These are phyloP conservation scores for Penicillium sp. DNA, from an alignment of 2,329 filamentous ascomycete genomes.

Conservation along the genomic window DNA sequence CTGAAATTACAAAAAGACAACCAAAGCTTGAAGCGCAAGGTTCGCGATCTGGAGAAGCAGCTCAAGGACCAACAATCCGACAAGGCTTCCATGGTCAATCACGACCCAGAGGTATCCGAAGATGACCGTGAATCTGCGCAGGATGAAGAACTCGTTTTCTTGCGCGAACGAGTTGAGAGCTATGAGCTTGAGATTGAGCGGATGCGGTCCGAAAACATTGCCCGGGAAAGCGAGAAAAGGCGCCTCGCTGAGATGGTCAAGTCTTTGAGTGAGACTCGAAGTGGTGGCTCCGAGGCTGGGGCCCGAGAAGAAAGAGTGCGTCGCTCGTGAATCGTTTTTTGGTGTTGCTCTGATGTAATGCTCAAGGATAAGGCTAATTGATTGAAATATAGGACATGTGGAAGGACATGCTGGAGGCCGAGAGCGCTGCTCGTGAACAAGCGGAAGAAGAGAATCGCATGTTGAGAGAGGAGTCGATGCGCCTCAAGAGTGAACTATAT, in stretches of 20 bases:
- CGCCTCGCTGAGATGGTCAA: constrained; percentile 77
- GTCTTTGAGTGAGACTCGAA: constrained; percentile 51
- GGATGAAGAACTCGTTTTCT: constrained; percentile 78
- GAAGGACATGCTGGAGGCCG: constrained; percentile 90
- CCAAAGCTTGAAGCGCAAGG: constrained; percentile 69
- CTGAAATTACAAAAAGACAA: constrained; percentile 87
- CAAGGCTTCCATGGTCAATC: constrained; percentile 40
- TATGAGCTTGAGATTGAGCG: constrained; percentile 79
- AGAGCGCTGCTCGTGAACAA: constrained; percentile 82
- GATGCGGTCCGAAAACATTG: constrained; percentile 68
- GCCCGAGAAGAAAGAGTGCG: constrained; percentile 43
- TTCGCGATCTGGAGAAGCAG: constrained; percentile 82
- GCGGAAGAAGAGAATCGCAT: constrained; percentile 81
- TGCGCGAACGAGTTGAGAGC: constrained; percentile 79
- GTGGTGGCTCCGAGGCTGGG: constrained; percentile 46
- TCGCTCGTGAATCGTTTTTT: constrained; percentile 3
- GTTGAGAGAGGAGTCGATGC: constrained; percentile 76
- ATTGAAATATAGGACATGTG: constrained; percentile 62
- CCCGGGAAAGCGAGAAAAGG: constrained; percentile 77
- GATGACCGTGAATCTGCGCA: constrained; percentile 48
- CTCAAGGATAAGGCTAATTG: neutral
- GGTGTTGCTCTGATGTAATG: neutral
- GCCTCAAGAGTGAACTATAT: constrained; percentile 48
- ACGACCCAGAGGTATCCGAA: constrained; percentile 39
- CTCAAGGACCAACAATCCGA: constrained; percentile 51